These are phyloP conservation scores for Tuber umbilicatum DNA, from an alignment of 495 filamentous ascomycete species.

Conservation along the genomic window DNA sequence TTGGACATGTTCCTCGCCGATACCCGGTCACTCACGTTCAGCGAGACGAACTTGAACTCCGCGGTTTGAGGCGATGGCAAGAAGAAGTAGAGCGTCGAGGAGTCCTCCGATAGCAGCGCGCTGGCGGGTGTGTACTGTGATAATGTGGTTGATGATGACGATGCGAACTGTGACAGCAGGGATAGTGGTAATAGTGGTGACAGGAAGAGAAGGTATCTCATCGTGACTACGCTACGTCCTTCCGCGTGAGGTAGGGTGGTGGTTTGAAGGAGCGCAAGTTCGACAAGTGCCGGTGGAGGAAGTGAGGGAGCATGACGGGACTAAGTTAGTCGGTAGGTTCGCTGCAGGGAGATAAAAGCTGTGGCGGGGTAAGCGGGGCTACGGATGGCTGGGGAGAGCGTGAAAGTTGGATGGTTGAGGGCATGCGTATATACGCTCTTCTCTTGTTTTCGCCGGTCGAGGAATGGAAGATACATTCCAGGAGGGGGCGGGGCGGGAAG, in stretches of 20 bases:
- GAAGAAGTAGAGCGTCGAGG: conserved; percentile 29
- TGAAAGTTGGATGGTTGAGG: not conserved
- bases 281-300: not conserved
- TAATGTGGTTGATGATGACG: conserved; percentile 14
- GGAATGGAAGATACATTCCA: not conserved
- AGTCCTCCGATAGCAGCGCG: conserved; percentile 21
- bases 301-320: conserved; percentile 1
- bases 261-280: not conserved
- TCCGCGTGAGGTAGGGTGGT: not conserved
- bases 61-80: conserved; percentile 9
- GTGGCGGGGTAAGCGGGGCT: not conserved
- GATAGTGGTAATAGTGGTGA: conserved; percentile 5
- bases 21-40: conserved; percentile 19
- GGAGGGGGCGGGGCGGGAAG: not conserved
- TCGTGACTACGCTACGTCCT: conserved; percentile 11
- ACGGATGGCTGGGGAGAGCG: not conserved
- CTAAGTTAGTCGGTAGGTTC: not conserved
- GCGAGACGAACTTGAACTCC: conserved; percentile 25
- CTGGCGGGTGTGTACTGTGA: conserved; percentile 14
- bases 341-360: not conserved
- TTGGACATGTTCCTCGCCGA: conserved; percentile 22
- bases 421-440: not conserved
- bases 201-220: conserved; percentile 18
- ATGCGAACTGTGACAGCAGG: conserved; percentile 14
- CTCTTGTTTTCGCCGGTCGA: not conserved